Conservation (phyloP, 306 rosid species). For the Trifolium fragiferum region DNA sequence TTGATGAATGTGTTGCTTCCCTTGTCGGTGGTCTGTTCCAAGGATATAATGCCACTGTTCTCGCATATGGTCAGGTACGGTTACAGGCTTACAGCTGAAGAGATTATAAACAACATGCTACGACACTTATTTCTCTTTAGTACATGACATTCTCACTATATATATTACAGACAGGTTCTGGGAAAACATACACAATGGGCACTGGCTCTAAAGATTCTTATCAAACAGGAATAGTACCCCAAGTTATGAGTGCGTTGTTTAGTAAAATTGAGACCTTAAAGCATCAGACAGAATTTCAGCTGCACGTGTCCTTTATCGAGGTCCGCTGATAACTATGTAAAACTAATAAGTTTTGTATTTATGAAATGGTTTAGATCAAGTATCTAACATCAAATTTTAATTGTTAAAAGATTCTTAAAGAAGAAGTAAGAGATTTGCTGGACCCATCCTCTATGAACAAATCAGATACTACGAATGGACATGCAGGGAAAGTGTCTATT, state of each 20-base stretch:
- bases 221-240: conserved; percentile 85
- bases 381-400: conserved; percentile 49
- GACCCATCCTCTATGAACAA: conserved; percentile 74
- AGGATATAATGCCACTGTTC: conserved; percentile 98
- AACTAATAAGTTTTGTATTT: conserved; percentile 4
- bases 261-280: conserved; percentile 79
- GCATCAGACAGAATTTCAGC: conserved; percentile 84
- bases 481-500: conserved; percentile 63
- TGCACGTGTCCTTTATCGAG: conserved; percentile 98
- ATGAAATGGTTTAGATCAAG: conserved; percentile 38
- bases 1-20: conserved; percentile 79
- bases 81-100: conserved; percentile 27
- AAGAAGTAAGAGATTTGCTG: conserved; percentile 93
- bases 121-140: conserved; percentile 28
- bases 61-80: conserved; percentile 95
- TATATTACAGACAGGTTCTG: conserved; percentile 92
- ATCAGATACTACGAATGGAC: conserved; percentile 82
- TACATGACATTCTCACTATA: conserved; percentile 49
- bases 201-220: conserved; percentile 86
- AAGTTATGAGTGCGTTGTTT: conserved; percentile 84
- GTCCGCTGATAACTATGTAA: conserved; percentile 48
- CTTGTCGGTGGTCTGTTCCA: conserved; percentile 93
- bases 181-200: conserved; percentile 99
- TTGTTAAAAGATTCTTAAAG: conserved; percentile 80
- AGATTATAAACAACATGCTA: conserved; percentile 27